Evolutionary conservation across 495 filamentous ascomycete genomes (phyloP), one percentile per base, ranked within the genome.

Genomic region (Hypoxylon fuscum): DNA sequence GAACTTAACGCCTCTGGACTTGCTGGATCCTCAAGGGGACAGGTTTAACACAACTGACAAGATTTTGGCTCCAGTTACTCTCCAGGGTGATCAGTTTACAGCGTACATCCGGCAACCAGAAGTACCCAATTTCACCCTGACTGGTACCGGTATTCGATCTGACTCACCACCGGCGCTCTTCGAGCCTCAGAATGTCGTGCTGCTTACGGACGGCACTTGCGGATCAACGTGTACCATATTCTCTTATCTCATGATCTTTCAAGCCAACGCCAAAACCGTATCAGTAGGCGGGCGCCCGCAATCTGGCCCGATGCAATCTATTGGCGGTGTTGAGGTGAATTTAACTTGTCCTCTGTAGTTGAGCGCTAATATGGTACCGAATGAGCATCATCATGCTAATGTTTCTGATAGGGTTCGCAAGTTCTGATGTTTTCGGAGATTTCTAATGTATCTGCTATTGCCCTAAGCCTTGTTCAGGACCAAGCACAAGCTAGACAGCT

Each of bases 181-280:
- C 47, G 59, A 62, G 8, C 55, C 67, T 2, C 74, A 78, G 25
- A 57, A 80, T 41, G 70, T 81, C 37, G 64, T 78, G 35, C 40
- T 84, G 55, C 68, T 81, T 47, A 81, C 80, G 1, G 85, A 89
- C 64, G 86, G 87, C 32, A 76, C 76, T 56, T 90, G 87, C 68
- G 81, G 76, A 14, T 87, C 83, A 0, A 86, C 85, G 1, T 90
- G 87, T 69, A 80, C 83, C 1, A 74, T 86, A 61, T 83, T 88
- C 68, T 70, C 72, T n/a, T 80, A 84, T 25, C 70, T 87, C 5
- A 76, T 87, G 50, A 81, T 87, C 78, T 75, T 79, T 57, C 78
- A 84, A 66, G 75, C 60, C n/a, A 78, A 78, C 34, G 82, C 87
- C 0, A 83, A 82, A 43, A 80, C 80, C n/a, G 76, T 88, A 20